A percentile compares a stretch with the other conserved stretches of the same genome.
Conservation (phyloP, 345 rosid species). For the Bretschneidera sinensis region DNA sequence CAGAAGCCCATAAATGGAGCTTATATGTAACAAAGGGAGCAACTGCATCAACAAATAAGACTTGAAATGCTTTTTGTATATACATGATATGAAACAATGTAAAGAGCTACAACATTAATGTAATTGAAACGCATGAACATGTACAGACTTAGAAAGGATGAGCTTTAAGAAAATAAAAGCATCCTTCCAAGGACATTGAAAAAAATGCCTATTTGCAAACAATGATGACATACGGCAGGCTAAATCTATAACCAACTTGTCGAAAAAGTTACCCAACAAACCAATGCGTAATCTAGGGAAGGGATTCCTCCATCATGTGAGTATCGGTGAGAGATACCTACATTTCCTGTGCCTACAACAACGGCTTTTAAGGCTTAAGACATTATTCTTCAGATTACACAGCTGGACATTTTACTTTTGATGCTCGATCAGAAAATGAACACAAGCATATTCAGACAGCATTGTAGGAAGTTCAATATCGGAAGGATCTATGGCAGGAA, state of each 20-base stretch:
- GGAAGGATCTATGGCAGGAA: conserved; percentile 76
- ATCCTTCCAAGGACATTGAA: conserved; percentile 11
- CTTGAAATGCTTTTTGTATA: too few species aligned
- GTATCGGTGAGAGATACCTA: too few species aligned
- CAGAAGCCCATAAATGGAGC: not conserved
- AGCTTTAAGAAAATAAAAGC: conserved; percentile 12
- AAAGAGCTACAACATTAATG: not conserved
- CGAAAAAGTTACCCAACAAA: conserved; percentile 4
- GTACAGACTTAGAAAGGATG: not conserved
- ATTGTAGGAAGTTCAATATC: conserved; percentile 48
- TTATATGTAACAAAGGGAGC: too few species aligned
- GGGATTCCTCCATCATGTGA: too few species aligned
- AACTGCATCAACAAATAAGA: not conserved
- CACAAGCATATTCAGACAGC: conserved; percentile 61
- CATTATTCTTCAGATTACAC: not conserved
- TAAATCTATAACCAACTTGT: not conserved
- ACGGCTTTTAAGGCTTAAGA: not conserved
- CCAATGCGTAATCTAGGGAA: not conserved
- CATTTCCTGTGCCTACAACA: too few species aligned
- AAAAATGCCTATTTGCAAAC: conserved; percentile 2
- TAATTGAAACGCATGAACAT: not conserved
- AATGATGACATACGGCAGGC: not conserved
- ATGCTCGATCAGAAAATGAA: conserved; percentile 46
- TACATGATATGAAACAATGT: too few species aligned
- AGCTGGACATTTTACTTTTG: conserved; percentile 13